A percentile compares a stretch with the other conserved stretches of the same genome.
These are phyloP conservation scores for Cyclotella choctawhatcheeana DNA, from an alignment of 108 stramenopile species.

Conservation along the genomic window DNA sequence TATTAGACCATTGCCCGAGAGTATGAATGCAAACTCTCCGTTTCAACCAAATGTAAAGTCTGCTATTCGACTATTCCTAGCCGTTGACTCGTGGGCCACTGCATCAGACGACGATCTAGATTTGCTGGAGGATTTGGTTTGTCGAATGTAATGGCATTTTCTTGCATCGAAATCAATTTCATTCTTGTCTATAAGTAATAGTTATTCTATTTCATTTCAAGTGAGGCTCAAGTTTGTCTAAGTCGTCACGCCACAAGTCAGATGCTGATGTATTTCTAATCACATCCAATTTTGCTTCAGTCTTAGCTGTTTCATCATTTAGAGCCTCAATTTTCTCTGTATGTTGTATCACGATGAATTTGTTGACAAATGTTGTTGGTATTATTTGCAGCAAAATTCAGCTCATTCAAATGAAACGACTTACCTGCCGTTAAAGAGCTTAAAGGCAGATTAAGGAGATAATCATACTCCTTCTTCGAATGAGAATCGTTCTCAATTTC, in stretches of 20 bases:
- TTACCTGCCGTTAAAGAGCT: conserved; percentile 65
- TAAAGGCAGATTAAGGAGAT: conserved; percentile 85
- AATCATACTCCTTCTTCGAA: conserved; percentile 70
- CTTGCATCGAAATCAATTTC: too few relatives aligned
- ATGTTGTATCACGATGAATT: neutral
- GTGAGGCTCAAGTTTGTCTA: conserved; percentile 78
- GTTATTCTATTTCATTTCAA: too few relatives aligned
- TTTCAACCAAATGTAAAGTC: conserved; percentile 53
- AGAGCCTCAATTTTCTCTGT: conserved; percentile 74
- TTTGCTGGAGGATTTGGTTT: conserved; percentile 31
- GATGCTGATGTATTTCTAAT: conserved; percentile 56
- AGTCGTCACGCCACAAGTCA: conserved; percentile 85
- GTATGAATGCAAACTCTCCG: conserved; percentile 53
- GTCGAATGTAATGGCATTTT: conserved; percentile 39
- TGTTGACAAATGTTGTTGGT: neutral
- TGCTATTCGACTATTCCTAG: conserved; percentile 62
- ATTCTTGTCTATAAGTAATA: too few relatives aligned
- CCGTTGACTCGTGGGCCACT: conserved; percentile 53
- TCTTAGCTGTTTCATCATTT: conserved; percentile 65
- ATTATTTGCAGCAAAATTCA: neutral
- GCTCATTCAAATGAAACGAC: too few relatives aligned
- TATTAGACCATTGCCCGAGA: conserved; percentile 65
- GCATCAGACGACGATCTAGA: conserved; percentile 59
- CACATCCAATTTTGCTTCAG: conserved; percentile 57
- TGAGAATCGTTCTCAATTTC: conserved; percentile 15